Evolutionary conservation across 768 basidiomycete species (phyloP).

Genomic region (Tricholomella constricta): DNA sequence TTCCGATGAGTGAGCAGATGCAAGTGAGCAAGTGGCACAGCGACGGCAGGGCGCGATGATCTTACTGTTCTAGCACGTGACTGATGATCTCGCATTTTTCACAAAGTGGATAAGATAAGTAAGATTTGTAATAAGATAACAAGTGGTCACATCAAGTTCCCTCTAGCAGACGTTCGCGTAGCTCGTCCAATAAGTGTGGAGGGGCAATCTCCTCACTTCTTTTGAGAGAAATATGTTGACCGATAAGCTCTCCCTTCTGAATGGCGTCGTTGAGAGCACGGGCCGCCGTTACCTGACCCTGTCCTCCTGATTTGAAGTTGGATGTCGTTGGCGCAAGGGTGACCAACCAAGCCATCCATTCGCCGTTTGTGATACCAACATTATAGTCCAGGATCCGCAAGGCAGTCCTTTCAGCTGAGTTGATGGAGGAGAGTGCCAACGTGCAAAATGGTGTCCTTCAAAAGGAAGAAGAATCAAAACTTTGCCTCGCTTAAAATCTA

Average conservation of each 20-base stretch:
- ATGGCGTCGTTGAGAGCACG: constrained; percentile 6
- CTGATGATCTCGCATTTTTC: constrained; percentile 15
- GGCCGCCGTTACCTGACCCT: neutral
- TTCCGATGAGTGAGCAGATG: constrained; percentile 17
- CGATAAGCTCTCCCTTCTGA: neutral
- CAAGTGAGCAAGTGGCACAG: neutral
- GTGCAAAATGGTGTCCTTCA: constrained; percentile 14
- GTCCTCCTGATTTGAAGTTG: neutral
- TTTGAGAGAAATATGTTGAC: neutral
- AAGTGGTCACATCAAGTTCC: no score
- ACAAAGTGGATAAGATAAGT: constrained; percentile 4
- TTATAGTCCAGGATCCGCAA: constrained; percentile 17
- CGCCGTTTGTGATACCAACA: constrained; percentile 12
- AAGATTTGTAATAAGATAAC: no score
- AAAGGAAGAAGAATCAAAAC: neutral
- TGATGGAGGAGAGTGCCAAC: constrained; percentile 6
- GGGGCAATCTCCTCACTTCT: neutral
- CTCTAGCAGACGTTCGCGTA: neutral
- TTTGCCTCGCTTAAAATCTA: neutral
- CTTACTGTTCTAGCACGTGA: constrained; percentile 22
- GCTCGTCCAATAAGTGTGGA: neutral
- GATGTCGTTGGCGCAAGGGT: constrained; percentile 6
- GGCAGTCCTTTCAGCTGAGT: constrained; percentile 11
- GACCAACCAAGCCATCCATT: constrained; percentile 18
- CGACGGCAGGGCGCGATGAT: neutral